Base-by-base conservation (phyloP, 2,329 filamentous ascomycete species). In the Pseudogymnoascus sp. region DNA sequence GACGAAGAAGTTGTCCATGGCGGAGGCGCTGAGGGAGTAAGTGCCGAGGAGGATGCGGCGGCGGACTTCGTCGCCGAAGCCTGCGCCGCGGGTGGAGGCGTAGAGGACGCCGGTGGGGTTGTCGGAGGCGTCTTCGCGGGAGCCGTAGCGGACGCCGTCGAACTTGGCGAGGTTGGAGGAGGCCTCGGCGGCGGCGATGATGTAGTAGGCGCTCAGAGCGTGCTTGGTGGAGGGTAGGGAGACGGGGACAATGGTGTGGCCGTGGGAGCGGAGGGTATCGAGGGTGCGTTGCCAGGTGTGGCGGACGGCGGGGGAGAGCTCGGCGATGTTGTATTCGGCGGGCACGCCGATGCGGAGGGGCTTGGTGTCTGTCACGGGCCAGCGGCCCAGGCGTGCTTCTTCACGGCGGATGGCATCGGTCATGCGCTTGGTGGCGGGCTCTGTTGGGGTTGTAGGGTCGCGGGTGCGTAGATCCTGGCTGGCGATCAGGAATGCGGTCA, bases 161-260 rank as follows among this genome's bases (percentile, higher is more conserved):
- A 97, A 99, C 74, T 96, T 97, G 63, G 95, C 91, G 1, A 99
- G 84, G 71, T 99, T 99, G 14, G 93, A 97, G 1, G 91, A 91
- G 3, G 95, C 95, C 76, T 99, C 95, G 14, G 95, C 93, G 0
- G 95, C 91, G 0, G 95, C 96, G 63, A 99, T 86, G 63, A 99
- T 84, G 75, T 99, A 99, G 78, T 99, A 99, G 36, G 95, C 90
- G 18, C 92, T 90, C 0, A 99, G 84, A 0, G 95, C 93, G 68
- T 90, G 87, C 66, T 86, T 88, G 1, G 93, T 99, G 0, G 88
- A 85, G 0, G 93, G 93, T 3, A 99, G 81, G 1, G 88, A 91
- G 14, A 97, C 84, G 1, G 89, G 84, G 9, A 91, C 84, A 11
- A 97, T 79, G 0, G 80, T 84, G 64, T 90, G 88, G 9, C 91